Evolutionary conservation across 208 protist species (phyloP), one percentile per base, ranked within the genome.

Genomic region (Leishmania tropica): DNA sequence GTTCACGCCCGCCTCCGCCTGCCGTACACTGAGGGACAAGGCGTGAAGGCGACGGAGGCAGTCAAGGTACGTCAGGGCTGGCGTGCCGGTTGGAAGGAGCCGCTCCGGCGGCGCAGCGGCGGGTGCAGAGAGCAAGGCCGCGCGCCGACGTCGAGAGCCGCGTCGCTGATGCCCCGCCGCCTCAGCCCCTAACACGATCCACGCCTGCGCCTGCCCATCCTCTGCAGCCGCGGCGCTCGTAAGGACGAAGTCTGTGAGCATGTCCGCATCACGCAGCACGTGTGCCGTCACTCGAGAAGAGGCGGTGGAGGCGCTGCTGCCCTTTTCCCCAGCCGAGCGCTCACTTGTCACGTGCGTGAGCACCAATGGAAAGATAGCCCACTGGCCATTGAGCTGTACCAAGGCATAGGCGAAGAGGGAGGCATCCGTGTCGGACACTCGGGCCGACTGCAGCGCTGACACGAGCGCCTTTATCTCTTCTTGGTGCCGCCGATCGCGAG

Each of bases 51-150:
- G 83, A 21, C 83, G 78, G 7, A 86, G 78, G 56, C 83, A 86
- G 62, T 95, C 85, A n/a, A 94, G 67, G 79, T 95, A 96, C 24
- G 91, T 91, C 40, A 93, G 78, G 31, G 93, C 90, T n/a, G 91
- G 86, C 40, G 91, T 96, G 48, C 89, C 89, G 48, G 37, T 31
- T 1, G 93, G 93, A 68, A 96, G 83, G 54, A 96, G 82, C 0
- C 86, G 93, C 71, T 81, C 80, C 77, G 75, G 67, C 56, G 58
- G 65, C 3, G 78, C 81, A 0, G 78, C 65, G 21, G 81, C 75
- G 17, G 81, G 80, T 75, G 65, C 75, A 13, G 45, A 78, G 28
- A 31, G 81, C 81, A 53, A 51, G 76, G 74, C 51, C 21, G 58
- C 64, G 11, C 82, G 76, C 60, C 76, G 78, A 24, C 83, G 84